Evolutionary conservation across 768 basidiomycete genomes (phyloP), one percentile per base, ranked within the genome.

Genomic region (Boletus speciosus): DNA sequence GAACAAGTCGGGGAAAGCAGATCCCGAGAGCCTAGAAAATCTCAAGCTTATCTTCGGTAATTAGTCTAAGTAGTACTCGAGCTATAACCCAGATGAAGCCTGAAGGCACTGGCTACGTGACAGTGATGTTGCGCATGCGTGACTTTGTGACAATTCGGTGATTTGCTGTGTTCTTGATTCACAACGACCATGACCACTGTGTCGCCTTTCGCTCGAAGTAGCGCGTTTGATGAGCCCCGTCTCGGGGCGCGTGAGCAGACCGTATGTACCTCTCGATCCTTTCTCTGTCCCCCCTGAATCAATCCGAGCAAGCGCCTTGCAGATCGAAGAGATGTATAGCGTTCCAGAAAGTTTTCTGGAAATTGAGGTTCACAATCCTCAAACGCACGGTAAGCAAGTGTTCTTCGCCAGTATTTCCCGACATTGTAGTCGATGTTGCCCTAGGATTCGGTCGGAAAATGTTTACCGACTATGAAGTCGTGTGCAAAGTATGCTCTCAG

Each of bases 391-490:
- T 93, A 53, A 52, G 55, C 21, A 7, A 23, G 15, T 15, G 6
- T 29, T 35, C 6, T 9, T 15, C 5, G 0, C 19, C 39, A 4
- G 6, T 14, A 29, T 29, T 3, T 9, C 1, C 25, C 10, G 11
- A 41, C 27, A 29, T 27, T 4, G 12, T 44, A 37, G 19, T 31
- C 49, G 10, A 58, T n/a, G 5, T 29, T 31, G 34, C 36, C 25
- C 47, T 1, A 67, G 94, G 94, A 31, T 93, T 95, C 65, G 96
- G 97, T 29, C 79, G 97, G 64, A 98, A 98, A 81, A 96, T 96
- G 95, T 99, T 91, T 74, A 99, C 97, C 39, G 96, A 98, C 78
- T 98, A 98, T 66, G 97, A 99, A 75, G 87, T 99, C 54, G 88
- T 98, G 42, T 97, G 93, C 81, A 94, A 94, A 84, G 95, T 90